Conservation (phyloP, 2,329 filamentous ascomycete genomes). For the Paraphoma chrysanthemicola region DNA sequence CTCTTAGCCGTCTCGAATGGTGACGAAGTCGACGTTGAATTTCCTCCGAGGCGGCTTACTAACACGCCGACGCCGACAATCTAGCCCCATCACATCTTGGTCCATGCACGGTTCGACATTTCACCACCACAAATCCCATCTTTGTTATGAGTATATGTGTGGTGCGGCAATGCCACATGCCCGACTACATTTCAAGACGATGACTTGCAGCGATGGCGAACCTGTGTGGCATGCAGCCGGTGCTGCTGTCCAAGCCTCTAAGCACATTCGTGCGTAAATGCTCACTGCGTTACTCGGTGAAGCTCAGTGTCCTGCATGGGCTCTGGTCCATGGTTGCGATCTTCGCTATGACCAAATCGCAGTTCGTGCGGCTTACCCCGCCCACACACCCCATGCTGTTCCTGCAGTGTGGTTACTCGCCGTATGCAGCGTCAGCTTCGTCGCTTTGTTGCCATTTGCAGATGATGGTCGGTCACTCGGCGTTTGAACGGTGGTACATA, state of each 20-base stretch:
- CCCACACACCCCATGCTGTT: not conserved
- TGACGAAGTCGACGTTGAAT: constrained; percentile 4
- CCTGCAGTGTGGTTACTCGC: no score
- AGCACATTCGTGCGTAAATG: no score
- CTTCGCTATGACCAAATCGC: no score
- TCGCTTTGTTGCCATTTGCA: not conserved
- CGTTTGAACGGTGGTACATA: not conserved
- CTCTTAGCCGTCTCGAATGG: constrained; percentile 2
- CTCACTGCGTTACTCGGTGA: not conserved
- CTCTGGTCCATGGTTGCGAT: not conserved
- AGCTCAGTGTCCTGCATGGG: not conserved
- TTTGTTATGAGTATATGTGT: no score
- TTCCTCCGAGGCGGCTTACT: constrained; percentile 16
- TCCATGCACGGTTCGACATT: not conserved
- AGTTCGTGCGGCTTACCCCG: not conserved
- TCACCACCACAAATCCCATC: no score
- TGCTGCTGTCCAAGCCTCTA: no score
- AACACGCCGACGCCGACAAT: constrained; percentile 4
- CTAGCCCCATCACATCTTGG: not conserved
- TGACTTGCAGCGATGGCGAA: no score
- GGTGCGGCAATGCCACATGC: no score
- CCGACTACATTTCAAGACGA: no score
- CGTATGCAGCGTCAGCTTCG: not conserved
- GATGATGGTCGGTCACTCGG: not conserved
- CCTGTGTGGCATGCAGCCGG: no score